Evolutionary conservation across 352 stramenopile species (phyloP).

Genomic region (Pythium myriotylum): DNA sequence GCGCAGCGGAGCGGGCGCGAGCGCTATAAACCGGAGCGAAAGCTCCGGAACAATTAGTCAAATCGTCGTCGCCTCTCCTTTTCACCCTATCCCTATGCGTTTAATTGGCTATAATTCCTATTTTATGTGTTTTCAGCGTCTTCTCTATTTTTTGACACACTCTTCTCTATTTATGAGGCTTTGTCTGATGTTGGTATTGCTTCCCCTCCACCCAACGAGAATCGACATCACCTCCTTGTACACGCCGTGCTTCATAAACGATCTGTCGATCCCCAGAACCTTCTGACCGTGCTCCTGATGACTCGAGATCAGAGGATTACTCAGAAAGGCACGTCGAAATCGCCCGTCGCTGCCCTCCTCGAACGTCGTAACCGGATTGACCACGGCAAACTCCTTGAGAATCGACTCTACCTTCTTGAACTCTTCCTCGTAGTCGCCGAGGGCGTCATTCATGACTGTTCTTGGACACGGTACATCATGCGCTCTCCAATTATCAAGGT

Average conservation of each 20-base stretch:
- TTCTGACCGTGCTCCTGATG: not conserved
- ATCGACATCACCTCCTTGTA: not conserved
- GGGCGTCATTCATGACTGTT: not conserved
- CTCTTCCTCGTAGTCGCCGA: conserved; percentile 5
- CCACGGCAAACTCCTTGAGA: not conserved
- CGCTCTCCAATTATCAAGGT: not conserved
- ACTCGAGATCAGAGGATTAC: not conserved
- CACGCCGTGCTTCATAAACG: not conserved
- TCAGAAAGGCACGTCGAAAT: not conserved
- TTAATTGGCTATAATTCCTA: no score
- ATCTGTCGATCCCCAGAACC: not conserved
- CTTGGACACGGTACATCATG: conserved; percentile 12
- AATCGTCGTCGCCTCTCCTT: no score
- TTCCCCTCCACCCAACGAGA: not conserved
- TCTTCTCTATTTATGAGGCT: no score
- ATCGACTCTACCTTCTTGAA: conserved; percentile 3
- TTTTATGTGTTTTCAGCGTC: no score
- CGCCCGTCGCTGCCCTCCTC: conserved; percentile 1
- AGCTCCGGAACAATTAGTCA: no score
- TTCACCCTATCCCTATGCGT: no score
- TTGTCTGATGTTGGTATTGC: no score
- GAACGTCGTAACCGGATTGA: not conserved
- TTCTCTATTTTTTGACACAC: no score
- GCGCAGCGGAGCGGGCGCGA: no score
- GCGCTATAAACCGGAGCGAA: no score